Conservation (phyloP, 495 filamentous ascomycete species). For the Penicillium mononematosum region DNA sequence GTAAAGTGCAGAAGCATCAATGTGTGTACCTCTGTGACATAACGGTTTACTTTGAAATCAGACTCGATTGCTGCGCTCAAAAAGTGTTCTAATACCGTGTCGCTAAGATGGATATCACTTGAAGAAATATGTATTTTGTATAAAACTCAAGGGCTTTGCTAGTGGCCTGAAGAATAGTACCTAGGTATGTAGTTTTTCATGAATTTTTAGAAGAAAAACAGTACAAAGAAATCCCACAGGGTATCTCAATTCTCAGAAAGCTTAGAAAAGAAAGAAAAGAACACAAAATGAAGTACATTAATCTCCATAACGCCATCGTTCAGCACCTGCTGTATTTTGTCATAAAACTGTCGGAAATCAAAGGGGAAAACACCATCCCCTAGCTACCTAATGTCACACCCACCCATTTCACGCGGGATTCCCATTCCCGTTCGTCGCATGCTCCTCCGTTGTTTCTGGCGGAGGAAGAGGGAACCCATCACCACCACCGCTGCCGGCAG, state of each 20-base stretch:
- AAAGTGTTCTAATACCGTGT: background rate
- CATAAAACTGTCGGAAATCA: slow-evolving; percentile 8
- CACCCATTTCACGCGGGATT: background rate
- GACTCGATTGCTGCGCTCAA: background rate
- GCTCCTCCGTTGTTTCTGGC: slow-evolving; percentile 33
- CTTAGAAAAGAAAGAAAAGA: background rate
- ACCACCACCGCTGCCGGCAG: slow-evolving; percentile 36
- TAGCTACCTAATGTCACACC: background rate
- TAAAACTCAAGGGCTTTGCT: background rate
- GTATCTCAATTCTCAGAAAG: slow-evolving; percentile 27
- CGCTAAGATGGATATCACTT: background rate
- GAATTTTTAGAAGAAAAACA: slow-evolving; percentile 5
- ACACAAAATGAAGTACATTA: slow-evolving; percentile 17
- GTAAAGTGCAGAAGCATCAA: background rate
- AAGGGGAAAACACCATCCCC: background rate
- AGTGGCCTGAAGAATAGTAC: background rate
- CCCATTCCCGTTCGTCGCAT: slow-evolving; percentile 19
- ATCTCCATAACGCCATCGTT: slow-evolving; percentile 29
- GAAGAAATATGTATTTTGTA: background rate
- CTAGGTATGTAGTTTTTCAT: background rate
- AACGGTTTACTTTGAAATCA: background rate
- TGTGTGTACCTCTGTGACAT: background rate
- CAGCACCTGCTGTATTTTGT: slow-evolving; percentile 24
- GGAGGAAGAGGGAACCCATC: slow-evolving; percentile 48
- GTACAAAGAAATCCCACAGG: slow-evolving; percentile 14